Evolutionary conservation across 805 yeast genomes (phyloP).

Genomic region (Starmerella gropengiesseri): DNA sequence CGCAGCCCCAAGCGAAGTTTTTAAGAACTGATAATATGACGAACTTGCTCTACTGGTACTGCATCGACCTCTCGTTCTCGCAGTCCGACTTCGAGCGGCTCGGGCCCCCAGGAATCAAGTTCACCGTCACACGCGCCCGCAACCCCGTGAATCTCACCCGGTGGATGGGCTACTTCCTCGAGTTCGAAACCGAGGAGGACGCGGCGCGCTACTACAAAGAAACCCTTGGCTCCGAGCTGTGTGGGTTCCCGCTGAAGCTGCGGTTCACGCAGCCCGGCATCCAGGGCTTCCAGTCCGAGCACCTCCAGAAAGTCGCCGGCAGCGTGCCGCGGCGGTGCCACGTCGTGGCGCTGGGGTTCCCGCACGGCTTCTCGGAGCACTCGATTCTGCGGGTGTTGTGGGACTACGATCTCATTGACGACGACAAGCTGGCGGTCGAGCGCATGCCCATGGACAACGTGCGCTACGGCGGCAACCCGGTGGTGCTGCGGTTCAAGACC

Average conservation of each 20-base stretch:
- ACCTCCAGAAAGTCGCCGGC: slow-evolving; percentile 24
- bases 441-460: slow-evolving; percentile 27
- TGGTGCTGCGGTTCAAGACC: slow-evolving; percentile 26
- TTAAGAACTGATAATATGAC: slow-evolving; percentile 23
- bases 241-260: slow-evolving; percentile 41
- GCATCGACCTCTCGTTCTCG: slow-evolving; percentile 26
- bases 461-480: slow-evolving; percentile 28
- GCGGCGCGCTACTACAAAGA: slow-evolving; percentile 47
- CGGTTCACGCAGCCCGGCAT: slow-evolving; percentile 34
- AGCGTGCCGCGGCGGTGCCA: slow-evolving; percentile 23
- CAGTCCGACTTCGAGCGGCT: slow-evolving; percentile 29
- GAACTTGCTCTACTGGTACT: slow-evolving; percentile 29
- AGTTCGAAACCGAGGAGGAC: slow-evolving; percentile 38
- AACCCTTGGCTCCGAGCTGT: slow-evolving; percentile 38
- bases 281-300: slow-evolving; percentile 23
- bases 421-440: slow-evolving; percentile 28
- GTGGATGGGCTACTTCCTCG: slow-evolving; percentile 42
- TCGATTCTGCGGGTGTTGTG: slow-evolving; percentile 25
- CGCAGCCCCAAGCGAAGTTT: slow-evolving; percentile 12
- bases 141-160: slow-evolving; percentile 37
- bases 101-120: slow-evolving; percentile 27
- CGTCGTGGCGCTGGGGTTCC: slow-evolving; percentile 29
- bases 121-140: slow-evolving; percentile 41
- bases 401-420: slow-evolving; percentile 29
- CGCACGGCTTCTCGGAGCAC: slow-evolving; percentile 21